A percentile compares a stretch with the other conserved stretches of the same genome.
These are phyloP conservation scores for Penicillium alfredii DNA, from an alignment of 495 filamentous ascomycete genomes.

Conservation along the genomic window DNA sequence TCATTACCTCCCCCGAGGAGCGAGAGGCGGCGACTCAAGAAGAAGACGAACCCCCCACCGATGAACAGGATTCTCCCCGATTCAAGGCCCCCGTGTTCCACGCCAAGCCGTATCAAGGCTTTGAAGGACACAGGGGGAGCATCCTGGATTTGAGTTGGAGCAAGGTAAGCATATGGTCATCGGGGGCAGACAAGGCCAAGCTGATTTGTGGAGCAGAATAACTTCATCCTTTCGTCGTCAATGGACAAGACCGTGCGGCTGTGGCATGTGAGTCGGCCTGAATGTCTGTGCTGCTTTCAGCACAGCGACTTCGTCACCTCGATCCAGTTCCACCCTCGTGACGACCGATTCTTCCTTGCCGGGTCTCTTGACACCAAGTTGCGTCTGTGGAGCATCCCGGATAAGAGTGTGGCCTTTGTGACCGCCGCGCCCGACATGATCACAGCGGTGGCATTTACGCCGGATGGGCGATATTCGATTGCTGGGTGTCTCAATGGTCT, in stretches of 20 bases:
- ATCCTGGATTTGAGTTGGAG: conserved; percentile 94
- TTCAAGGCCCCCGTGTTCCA: conserved; percentile 92
- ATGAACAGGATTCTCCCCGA: conserved; percentile 40
- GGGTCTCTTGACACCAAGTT: conserved; percentile 91
- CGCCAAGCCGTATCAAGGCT: conserved; percentile 67
- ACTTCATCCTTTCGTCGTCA: conserved; percentile 91
- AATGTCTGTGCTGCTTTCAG: conserved; percentile 93
- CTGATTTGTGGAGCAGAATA: conserved; percentile 55
- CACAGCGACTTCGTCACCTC: conserved; percentile 95
- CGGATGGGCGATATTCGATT: conserved; percentile 85
- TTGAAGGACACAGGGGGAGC: conserved; percentile 78
- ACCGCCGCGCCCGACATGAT: conserved; percentile 80
- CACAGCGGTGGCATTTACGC: conserved; percentile 88
- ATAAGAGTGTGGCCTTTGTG: conserved; percentile 88
- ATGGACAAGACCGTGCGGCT: conserved; percentile 98
- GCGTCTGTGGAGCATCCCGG: conserved; percentile 93
- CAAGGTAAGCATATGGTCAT: conserved; percentile 51
- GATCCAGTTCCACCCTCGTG: conserved; percentile 88
- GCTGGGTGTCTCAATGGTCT: conserved; percentile 81
- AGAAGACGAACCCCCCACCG: conserved; percentile 49
- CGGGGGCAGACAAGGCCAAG: neutral
- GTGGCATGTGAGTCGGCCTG: conserved; percentile 81
- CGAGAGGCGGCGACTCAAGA: conserved; percentile 64
- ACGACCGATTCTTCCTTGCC: conserved; percentile 95
- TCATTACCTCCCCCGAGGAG: conserved; percentile 77